Base-by-base conservation (phyloP, 495 filamentous ascomycete genomes). In the Xanthoparmelia taractica region DNA sequence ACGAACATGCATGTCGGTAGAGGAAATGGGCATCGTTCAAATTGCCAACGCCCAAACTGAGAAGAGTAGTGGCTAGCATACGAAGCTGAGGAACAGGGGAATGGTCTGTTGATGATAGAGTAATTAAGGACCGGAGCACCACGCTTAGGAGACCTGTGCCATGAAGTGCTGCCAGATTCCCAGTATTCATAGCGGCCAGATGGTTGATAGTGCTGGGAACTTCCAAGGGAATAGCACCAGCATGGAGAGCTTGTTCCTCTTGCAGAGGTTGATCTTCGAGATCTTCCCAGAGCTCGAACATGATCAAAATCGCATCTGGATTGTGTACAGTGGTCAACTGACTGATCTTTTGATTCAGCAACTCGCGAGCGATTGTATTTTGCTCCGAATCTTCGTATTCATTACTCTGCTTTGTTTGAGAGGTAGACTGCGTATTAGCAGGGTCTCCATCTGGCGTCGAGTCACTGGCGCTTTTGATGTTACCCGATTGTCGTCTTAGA, bases 1-100 rank as follows among this genome's bases (percentile, higher is more conserved):
- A 88, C 17, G 79, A 78, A 59, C 77, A 76, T n/a, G 86, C 83
- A 60, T 82, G 79, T 29, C 82, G 81, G 68, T 95, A 85, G 45
- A 98, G 78, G 59, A 82, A 82, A 66, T 90, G 84, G 25, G 89
- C 89, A 78, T 96, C 90, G 59, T 88, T 84, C 47, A 97, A 77
- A 65, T 77, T 82, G 66, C 82, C 86, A 66, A 96, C 81, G 29
- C 94, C 94, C 60, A 88, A 76, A 23, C 77, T 74, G 68, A 89
- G 81, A 31, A 92, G 73, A 65, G 74, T 76, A 48, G 74, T 74
- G 65, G 82, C 85, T 29, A 92, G 74, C 18, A 80, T 74, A 67
- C 85, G 75, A 37, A 92, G 81, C 40, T 84, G 78, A 23, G 73
- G 65, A 66, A 76, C 82, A 68, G 91, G 87, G 5, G 67, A 65